Base-by-base conservation (phyloP, 495 filamentous ascomycete genomes). In the Podospora conica region DNA sequence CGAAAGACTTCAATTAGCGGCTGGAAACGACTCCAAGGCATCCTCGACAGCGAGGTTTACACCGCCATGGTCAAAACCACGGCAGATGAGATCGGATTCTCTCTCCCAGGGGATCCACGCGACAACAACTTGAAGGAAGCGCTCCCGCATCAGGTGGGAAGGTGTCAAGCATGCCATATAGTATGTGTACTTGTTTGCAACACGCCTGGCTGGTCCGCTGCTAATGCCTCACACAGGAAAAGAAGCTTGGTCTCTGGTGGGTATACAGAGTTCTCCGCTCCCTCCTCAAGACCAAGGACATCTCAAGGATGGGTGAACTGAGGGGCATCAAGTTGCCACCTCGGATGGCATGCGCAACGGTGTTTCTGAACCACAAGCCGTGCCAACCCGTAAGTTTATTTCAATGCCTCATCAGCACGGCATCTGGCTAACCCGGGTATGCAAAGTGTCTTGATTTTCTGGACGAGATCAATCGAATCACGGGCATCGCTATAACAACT, bases 1-100 rank as follows among this genome's bases (percentile, higher is more conserved):
- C 62, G 56, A 3, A 56, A 20, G 12, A 33, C 48, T 11, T 63
- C 70, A 1, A 55, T 53, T 7, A 72, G 70, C 9, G 70, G 68
- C 0, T 72, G 68, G 67, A 27, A 15, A 11, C 18, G 58, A n/a
- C n/a, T n/a, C n/a, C n/a, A n/a, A n/a, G n/a, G n/a, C 24, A 65
- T 61, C 8, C 28, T 73, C 0, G 56, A 67, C 59, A 67, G 55
- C 9, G 24, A 0, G 3, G 58, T 40, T 20, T 73, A 67, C 20
- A 20, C 57, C 2, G 20, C 24, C 1, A 40, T 66, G 2, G 64
- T 70, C 18, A 31, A 18, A 18, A 28, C 53, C 0, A n/a, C 68
- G 10, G n/a, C n/a, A n/a, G 55, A 62, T 28, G 0, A 31, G 0
- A 4, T 68, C 10, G 15, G 15, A 1, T 70, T 68, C 33, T 40